Base-by-base conservation (phyloP, 768 basidiomycete genomes). In the Suillus americanus region DNA sequence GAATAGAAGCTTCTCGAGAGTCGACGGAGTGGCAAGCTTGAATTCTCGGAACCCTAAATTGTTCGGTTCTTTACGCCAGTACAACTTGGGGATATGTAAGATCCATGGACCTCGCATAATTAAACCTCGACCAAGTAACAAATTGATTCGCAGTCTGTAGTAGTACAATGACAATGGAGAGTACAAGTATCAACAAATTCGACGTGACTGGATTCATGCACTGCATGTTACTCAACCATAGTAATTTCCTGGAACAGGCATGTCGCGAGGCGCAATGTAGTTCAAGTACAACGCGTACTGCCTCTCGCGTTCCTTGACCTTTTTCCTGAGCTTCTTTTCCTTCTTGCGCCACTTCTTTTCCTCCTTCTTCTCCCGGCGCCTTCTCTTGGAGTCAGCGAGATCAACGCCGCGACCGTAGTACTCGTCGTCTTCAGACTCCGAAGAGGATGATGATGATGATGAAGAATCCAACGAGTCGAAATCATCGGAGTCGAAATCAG, bases 211-310 rank as follows among this genome's bases (percentile, higher is more conserved):
- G 33, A 23, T 46, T 37, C 33, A 54, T 28, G 54, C 46, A 4
- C 37, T 43, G 33, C 59, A 43, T 30, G 23, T 67, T 41, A 20
- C 25, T 70, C 56, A 74, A 35, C 57, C 69, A 30, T 77, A 74
- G 69, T 75, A 74, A 35, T 73, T 71, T 38, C 35, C 61, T n/a
- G 72, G 65, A 28, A 71, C 69, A 2, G 77, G 67, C 33, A 70
- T 16, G 16, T 77, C 75, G 61, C 74, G 73, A 51, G 78, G 79
- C 18, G 76, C 67, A 25, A 86, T 66, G 71, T 82, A 90, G 12
- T 80, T 81, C 60, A 92, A 69, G 72, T 87, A 92, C 43, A 93
- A 74, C 3, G 85, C 70, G 72, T 90, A 93, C 62, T 80, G 82
- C 75, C 82, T 88, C 68, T 86, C 87, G 46, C 81, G 82, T 64